Base-by-base conservation (phyloP, 176 grass and related monocot genomes). In the Rhipidocladum racemiflorum region DNA sequence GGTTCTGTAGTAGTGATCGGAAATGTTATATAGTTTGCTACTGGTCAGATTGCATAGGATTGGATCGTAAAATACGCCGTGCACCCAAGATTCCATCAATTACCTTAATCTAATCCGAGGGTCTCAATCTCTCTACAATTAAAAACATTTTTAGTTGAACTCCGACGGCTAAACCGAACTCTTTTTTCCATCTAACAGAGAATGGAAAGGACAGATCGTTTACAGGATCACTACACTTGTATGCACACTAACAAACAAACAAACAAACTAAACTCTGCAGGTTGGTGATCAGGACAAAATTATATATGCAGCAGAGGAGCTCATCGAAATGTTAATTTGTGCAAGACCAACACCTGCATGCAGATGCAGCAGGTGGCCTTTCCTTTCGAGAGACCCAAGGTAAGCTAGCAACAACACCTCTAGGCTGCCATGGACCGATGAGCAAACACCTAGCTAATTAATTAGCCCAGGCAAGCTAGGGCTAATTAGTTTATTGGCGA, bases 71-170 rank as follows among this genome's bases (percentile, higher is more conserved):
- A 50, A 42, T 23, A 55, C 28, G 63, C 5, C 27, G 63, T 68
- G 54, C 39, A 75, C 29, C 78, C 85, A 49, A 50, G 69, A 38
- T 39, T 59, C 39, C 59, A 40, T 76, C 9, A 51, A 14, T 69
- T 66, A 68, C 25, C 24, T 0, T 68, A 81, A 68, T 74, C 61
- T 59, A 40, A 68, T 75, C 38, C 15, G 6, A 40, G 85, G 76
- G 61, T 87, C 78, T 81, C 50, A 35, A 59, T 44, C 36, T 86
- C 23, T 74, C 60, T 80, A 57, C 4, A 28, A 8, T 1, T 40
- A 44, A 45, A 44, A 45, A 59, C 4, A n/a, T 18, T 12, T 59
- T 8, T 12, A 46, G 73, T 25, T 27, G 72, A 79, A 21, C 53
- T 55, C 0, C 2, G 35, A 45, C 27, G 18, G 34, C 59, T 55